A percentile compares a stretch with the other conserved stretches of the same genome.
These are phyloP conservation scores for Trypanosomatidae sp. DNA, from an alignment of 208 protist species.

Conservation along the genomic window DNA sequence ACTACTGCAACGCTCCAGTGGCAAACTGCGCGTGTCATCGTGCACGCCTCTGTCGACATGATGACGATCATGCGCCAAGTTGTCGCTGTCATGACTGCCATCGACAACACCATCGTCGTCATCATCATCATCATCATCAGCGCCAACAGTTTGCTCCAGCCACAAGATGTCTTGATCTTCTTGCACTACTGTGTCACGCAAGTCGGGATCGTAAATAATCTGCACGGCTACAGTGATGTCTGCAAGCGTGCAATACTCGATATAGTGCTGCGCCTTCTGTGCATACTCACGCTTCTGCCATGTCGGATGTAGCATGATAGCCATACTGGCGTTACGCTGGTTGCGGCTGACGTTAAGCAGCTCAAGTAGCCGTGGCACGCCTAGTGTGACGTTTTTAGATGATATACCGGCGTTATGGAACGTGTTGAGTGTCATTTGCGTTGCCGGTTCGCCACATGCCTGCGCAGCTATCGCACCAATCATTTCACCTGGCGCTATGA, in stretches of 20 bases:
- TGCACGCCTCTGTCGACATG: too few species aligned
- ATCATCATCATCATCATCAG: constrained; percentile 36
- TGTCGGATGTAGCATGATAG: constrained; percentile 80
- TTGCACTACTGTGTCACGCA: constrained; percentile 82
- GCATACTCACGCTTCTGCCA: constrained; percentile 50
- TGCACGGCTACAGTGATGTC: constrained; percentile 86
- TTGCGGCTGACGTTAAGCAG: constrained; percentile 97
- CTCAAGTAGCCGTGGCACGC: constrained; percentile 98
- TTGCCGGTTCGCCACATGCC: constrained; percentile 99
- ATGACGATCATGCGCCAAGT: too few species aligned
- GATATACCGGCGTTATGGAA: constrained; percentile 99
- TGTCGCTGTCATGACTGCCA: too few species aligned
- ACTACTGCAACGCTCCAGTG: too few species aligned
- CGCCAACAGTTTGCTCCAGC: constrained; percentile 44
- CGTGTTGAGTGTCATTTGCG: constrained; percentile 99
- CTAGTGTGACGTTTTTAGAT: constrained; percentile 99
- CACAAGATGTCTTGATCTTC: constrained; percentile 87
- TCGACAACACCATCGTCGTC: constrained; percentile 1
- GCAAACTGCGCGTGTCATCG: too few species aligned
- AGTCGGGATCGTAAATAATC: constrained; percentile 97
- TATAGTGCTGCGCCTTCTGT: constrained; percentile 78
- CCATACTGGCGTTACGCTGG: constrained; percentile 93
- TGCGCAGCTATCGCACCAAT: constrained; percentile 98
- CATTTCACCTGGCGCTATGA: constrained; percentile 96
- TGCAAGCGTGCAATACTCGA: constrained; percentile 94